These are phyloP conservation scores for Solanum medicagineum DNA, from an alignment of 257 asterid species.

Conservation along the genomic window DNA sequence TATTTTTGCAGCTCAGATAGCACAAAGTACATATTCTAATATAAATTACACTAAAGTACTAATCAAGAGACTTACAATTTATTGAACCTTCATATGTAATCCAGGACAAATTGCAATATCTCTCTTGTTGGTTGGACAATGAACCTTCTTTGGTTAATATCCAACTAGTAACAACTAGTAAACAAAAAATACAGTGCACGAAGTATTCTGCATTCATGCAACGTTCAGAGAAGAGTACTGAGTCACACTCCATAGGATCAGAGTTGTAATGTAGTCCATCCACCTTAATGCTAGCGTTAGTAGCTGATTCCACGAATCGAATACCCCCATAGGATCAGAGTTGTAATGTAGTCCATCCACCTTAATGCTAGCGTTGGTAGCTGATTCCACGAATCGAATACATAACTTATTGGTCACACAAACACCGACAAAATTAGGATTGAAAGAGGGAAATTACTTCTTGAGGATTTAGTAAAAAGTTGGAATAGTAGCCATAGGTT, in stretches of 20 bases:
- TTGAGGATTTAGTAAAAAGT: conserved; percentile 15
- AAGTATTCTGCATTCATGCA: neutral
- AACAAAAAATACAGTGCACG: neutral
- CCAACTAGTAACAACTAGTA: neutral
- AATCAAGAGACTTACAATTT: neutral
- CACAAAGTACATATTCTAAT: neutral
- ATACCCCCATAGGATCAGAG: too few species aligned
- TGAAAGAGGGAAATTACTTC: neutral
- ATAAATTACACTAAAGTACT: neutral
- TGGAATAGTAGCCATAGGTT: conserved; percentile 5
- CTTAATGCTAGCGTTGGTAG: neutral
- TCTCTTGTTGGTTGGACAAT: neutral
- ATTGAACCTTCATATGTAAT: neutral
- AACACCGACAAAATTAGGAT: neutral
- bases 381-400: neutral
- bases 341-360: neutral
- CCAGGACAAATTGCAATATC: neutral
- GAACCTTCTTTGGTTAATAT: neutral
- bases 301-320: neutral
- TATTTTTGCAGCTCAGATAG: neutral
- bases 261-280: neutral
- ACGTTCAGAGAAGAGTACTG: neutral
- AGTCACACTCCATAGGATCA: neutral
- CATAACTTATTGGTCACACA: neutral
- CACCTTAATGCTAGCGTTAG: neutral